These are phyloP conservation scores for Boletus patriciae DNA, from an alignment of 768 basidiomycete species.

Conservation along the genomic window DNA sequence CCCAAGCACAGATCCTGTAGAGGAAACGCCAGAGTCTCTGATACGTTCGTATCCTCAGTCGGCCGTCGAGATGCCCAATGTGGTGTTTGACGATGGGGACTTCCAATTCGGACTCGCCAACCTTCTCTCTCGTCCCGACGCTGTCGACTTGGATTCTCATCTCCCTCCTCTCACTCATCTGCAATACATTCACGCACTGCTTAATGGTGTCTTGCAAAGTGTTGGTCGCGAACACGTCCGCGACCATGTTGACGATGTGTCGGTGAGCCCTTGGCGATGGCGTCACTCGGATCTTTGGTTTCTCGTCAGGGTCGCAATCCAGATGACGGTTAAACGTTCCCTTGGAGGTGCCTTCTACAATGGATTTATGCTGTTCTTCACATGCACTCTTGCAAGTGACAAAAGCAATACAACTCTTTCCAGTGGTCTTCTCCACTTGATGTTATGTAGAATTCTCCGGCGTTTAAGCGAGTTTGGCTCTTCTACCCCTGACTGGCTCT, in stretches of 20 bases:
- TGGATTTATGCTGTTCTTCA: conserved; percentile 44
- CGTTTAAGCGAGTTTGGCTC: conserved; percentile 16
- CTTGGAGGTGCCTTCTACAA: conserved; percentile 39
- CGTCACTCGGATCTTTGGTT: conserved; percentile 36
- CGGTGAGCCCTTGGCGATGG: conserved; percentile 11
- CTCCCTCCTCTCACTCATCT: too few species aligned
- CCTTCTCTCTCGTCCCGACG: too few species aligned
- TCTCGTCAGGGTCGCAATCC: conserved; percentile 30
- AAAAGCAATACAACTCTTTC: conserved; percentile 12
- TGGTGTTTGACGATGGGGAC: not conserved
- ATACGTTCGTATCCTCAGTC: conserved; percentile 39
- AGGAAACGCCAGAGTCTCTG: too few species aligned
- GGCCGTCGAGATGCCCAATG: conserved; percentile 34
- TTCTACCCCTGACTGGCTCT: not conserved
- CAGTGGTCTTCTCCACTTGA: conserved; percentile 26
- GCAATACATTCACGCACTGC: too few species aligned
- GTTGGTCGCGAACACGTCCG: conserved; percentile 20
- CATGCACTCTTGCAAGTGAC: conserved; percentile 25
- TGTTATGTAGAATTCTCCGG: conserved; percentile 21
- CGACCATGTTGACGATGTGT: conserved; percentile 7
- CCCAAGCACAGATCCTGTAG: conserved; percentile 15
- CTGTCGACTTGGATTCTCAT: too few species aligned
- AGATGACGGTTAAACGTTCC: conserved; percentile 19
- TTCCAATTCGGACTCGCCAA: not conserved
- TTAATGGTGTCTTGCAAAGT: too few species aligned